Evolutionary conservation across 345 rosid species (phyloP), one percentile per base, ranked within the genome.

Genomic region (Camelina hispida): DNA sequence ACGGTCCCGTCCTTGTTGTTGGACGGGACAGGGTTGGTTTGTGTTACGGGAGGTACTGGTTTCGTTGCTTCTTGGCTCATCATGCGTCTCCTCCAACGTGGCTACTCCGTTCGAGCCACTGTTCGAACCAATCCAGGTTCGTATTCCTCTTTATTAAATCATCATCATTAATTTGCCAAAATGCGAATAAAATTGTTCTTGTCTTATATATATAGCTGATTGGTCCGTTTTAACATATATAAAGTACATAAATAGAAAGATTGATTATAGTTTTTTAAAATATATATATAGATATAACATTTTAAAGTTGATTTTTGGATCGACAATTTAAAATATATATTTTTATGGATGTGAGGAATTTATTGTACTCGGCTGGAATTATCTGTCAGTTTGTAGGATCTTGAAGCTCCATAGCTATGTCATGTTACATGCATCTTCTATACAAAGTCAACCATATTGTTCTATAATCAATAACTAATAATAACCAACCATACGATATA

Each of bases 11-110:
- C 42, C 44, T 68, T 76, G 10, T 61, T 76, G 10, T 62, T 38
- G 14, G 72, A 71, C 66, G 76, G 70, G 15, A 66, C 73, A 44
- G 87, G 77, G 34, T 76, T 25, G 10, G 85, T 87, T 38, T 83
- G 91, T 58, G 88, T 87, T 9, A 87, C 91, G 9, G 91, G 88
- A 1, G 86, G 87, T 1, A 80, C 87, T 7, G 88, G 88, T 11
- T 87, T 78, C 68, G 28, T 87, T 38, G 88, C 80, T 34, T 87
- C 91, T 28, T 85, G 87, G 87, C 83, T 87, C 30, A 83, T 85
- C 81, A 83, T 68, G 87, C 76, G 79, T 73, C 85, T 87, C 25
- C 85, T 87, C 28, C 76, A 79, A 38, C 86, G 56, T 35, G 88
- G 87, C 38, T 87, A 85, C 79, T 68, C 69, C 8, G 91, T 87